These are phyloP conservation scores for Gautieria morchelliformis DNA, from an alignment of 768 basidiomycete species.

Conservation along the genomic window DNA sequence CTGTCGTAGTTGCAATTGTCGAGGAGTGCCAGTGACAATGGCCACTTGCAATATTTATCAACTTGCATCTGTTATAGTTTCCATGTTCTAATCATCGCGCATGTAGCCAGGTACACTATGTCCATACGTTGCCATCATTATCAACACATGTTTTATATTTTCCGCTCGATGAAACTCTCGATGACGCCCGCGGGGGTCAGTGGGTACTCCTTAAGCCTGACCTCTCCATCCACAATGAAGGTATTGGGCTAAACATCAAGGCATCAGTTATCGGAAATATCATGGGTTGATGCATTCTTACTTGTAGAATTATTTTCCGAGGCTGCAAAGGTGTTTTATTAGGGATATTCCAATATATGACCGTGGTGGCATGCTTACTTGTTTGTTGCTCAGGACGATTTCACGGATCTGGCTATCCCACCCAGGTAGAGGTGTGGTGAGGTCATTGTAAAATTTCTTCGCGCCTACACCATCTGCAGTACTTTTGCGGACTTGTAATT, in stretches of 20 bases:
- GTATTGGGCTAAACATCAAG: conserved; percentile 55
- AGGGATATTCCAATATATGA: not conserved
- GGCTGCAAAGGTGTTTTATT: conserved; percentile 34
- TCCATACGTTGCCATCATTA: no score
- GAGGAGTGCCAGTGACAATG: conserved; percentile 3
- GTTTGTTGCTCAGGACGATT: conserved; percentile 70
- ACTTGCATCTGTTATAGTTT: no score
- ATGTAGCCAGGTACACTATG: no score
- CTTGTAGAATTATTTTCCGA: conserved; percentile 70
- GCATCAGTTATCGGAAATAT: not conserved
- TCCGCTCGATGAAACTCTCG: conserved; percentile 72
- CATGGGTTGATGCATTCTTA: not conserved
- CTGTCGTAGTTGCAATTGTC: conserved; percentile 3
- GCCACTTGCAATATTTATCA: no score
- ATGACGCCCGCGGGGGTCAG: conserved; percentile 65
- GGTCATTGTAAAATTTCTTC: conserved; percentile 65
- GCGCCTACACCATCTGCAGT: conserved; percentile 77
- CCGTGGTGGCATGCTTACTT: conserved; percentile 27
- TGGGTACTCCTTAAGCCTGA: conserved; percentile 71
- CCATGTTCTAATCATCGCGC: no score
- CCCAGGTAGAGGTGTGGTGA: conserved; percentile 61
- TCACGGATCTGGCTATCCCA: conserved; percentile 74
- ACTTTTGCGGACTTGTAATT: conserved; percentile 78
- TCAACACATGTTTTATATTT: conserved; percentile 25
- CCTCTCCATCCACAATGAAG: conserved; percentile 52